Base-by-base conservation (phyloP, 768 basidiomycete genomes). In the Calocera cornea region DNA sequence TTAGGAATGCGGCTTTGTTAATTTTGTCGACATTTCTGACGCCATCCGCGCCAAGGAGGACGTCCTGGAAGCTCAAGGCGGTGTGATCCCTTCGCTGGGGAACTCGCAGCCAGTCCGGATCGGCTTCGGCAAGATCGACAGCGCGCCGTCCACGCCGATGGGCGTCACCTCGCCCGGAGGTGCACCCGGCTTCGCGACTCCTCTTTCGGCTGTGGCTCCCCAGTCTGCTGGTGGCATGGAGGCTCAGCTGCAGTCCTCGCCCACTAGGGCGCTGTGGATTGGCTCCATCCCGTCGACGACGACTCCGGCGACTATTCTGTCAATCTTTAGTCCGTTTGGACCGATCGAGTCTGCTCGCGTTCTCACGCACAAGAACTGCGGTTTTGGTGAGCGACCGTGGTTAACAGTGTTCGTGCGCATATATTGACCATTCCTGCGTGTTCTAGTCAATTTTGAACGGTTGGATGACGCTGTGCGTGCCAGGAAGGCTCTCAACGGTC, bases 1-100 rank as follows among this genome's bases (percentile, higher is more conserved):
- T 40, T 69, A 97, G 95, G 94, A 97, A 76, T 99, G 97, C 75
- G 97, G 95, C 10, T 99, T 99, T 75, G 95, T 99, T 75, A 99
- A 99, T 75, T 99, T 97, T 75, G 92, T 97, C 50, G 94, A 97
- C 70, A 89, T 91, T 75, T 83, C 86, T 0, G 95, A 98, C 76
- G 95, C 95, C n/a, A 87, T 98, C 70, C 87, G 92, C 68, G 97
- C 97, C 14, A 95, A 97, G 75, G 97, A 99, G 31, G 97, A 99
- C 77, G 95, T 99, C 41, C 82, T 97, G 66, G 97, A 95, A 76
- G 87, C 95, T 27, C 84, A 97, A 29, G 93, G 93, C 60, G 95
- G 95, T 7, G 90, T 92, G 71, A 93, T 97, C 69, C 33, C 74
- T 14, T 89, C 90, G 65, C 89, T 95, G 85, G 89, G 91, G 2